A percentile compares a stretch with the other conserved stretches of the same genome.
Evolutionary conservation across 2,329 filamentous ascomycete genomes (phyloP).

Genomic region (Westerdykella sp.): DNA sequence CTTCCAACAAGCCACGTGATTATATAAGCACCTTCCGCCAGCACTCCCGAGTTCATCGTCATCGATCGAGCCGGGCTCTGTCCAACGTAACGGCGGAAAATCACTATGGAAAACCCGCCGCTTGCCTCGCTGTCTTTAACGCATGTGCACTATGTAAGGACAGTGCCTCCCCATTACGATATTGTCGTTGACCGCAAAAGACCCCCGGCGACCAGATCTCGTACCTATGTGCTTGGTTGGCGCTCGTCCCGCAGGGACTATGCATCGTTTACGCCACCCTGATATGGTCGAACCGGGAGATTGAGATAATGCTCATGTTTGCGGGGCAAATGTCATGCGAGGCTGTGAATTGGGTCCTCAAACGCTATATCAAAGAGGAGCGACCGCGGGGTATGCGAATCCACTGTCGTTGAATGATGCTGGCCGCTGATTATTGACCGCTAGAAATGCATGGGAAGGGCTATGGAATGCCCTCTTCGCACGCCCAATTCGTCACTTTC

Average conservation of each 20-base stretch:
- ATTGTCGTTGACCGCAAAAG: slow-evolving; percentile 44
- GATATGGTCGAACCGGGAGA: slow-evolving; percentile 84
- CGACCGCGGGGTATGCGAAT: slow-evolving; percentile 63
- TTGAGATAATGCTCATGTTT: slow-evolving; percentile 85
- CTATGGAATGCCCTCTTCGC: slow-evolving; percentile 95
- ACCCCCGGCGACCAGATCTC: slow-evolving; percentile 81
- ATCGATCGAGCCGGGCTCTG: background rate
- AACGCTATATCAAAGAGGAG: slow-evolving; percentile 88
- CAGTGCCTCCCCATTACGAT: background rate
- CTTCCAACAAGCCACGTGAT: too few species aligned
- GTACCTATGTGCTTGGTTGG: slow-evolving; percentile 85
- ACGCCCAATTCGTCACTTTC: slow-evolving; percentile 90
- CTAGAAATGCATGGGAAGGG: slow-evolving; percentile 74
- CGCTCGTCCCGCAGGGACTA: slow-evolving; percentile 85
- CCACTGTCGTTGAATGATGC: background rate
- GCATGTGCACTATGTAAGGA: slow-evolving; percentile 85
- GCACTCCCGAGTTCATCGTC: too few species aligned
- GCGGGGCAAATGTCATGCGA: slow-evolving; percentile 88
- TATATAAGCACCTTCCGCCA: too few species aligned
- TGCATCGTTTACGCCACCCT: slow-evolving; percentile 86
- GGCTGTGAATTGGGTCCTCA: slow-evolving; percentile 80
- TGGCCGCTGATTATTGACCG: slow-evolving; percentile 5
- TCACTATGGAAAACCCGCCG: slow-evolving; percentile 47
- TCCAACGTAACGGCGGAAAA: background rate
- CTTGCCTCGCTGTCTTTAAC: slow-evolving; percentile 89